Conservation (phyloP, 345 rosid genomes). For the Salix dunnii region DNA sequence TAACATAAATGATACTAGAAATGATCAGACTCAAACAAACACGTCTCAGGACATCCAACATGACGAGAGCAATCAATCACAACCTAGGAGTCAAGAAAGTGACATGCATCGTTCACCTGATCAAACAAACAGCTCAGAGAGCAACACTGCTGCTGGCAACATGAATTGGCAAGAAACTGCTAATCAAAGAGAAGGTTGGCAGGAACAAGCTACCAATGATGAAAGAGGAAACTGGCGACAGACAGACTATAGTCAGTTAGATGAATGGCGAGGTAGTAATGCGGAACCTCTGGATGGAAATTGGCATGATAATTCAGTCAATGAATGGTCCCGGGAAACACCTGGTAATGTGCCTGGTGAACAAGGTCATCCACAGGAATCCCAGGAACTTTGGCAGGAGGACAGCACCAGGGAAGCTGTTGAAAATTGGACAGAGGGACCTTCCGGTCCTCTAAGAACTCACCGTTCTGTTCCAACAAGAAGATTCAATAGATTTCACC, state of each 20-base stretch:
- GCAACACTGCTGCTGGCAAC: slow-evolving; percentile 33
- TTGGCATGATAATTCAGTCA: slow-evolving; percentile 50
- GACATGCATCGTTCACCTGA: slow-evolving; percentile 38
- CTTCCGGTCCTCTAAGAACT: slow-evolving; percentile 57
- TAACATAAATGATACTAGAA: slow-evolving; percentile 41
- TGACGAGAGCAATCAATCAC: slow-evolving; percentile 43
- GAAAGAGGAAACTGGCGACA: slow-evolving; percentile 54
- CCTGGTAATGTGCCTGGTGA: slow-evolving; percentile 44
- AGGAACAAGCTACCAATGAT: slow-evolving; percentile 38
- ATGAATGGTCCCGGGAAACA: slow-evolving; percentile 53
- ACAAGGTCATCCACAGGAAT: slow-evolving; percentile 39
- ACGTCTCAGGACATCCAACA: slow-evolving; percentile 39
- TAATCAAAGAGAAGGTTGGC: slow-evolving; percentile 45
- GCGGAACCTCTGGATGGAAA: slow-evolving; percentile 51
- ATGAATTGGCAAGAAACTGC: slow-evolving; percentile 53
- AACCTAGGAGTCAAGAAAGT: slow-evolving; percentile 43
- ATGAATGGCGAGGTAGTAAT: slow-evolving; percentile 47
- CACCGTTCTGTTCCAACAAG: slow-evolving; percentile 60
- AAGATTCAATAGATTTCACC: slow-evolving; percentile 87
- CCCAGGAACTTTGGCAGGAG: slow-evolving; percentile 57
- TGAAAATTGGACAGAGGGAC: slow-evolving; percentile 60
- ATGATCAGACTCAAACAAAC: slow-evolving; percentile 34
- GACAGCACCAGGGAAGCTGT: slow-evolving; percentile 48
- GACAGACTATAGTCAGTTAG: slow-evolving; percentile 37
- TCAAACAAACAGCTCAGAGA: slow-evolving; percentile 40